Conservation (phyloP, 163 green algal species). For the Trebouxiophyceae sp. region DNA sequence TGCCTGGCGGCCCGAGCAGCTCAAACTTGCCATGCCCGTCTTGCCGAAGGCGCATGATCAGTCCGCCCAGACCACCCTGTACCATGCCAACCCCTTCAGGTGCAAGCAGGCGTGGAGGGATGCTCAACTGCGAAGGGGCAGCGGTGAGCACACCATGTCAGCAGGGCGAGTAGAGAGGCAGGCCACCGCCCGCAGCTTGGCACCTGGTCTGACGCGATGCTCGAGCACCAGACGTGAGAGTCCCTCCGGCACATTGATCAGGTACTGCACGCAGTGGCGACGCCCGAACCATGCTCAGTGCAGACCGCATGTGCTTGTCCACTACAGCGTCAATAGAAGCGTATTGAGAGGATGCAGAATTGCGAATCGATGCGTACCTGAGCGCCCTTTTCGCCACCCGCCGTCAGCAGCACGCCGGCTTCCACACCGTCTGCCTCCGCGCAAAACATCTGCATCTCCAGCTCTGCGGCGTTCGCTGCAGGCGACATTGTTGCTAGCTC, state of each 20-base stretch:
- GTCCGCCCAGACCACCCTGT: constrained; percentile 53
- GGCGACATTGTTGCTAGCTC: too few species aligned
- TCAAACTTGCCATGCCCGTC: constrained; percentile 63
- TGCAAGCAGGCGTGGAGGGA: too few species aligned
- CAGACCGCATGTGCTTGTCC: too few species aligned
- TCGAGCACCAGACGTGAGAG: constrained; percentile 73
- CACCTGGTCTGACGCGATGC: constrained; percentile 57
- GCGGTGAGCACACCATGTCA: too few species aligned
- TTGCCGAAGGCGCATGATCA: constrained; percentile 67
- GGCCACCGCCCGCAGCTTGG: constrained; percentile 30
- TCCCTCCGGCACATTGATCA: constrained; percentile 74
- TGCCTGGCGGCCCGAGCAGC: constrained; percentile 53
- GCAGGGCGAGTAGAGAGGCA: not conserved
- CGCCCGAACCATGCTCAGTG: not conserved
- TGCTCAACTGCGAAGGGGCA: too few species aligned
- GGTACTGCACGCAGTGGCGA: constrained; percentile 46
- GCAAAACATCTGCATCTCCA: constrained; percentile 18
- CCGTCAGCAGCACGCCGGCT: constrained; percentile 34
- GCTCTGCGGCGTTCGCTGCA: too few species aligned
- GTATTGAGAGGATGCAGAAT: too few species aligned
- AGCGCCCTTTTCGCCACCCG: constrained; percentile 8
- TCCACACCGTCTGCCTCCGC: constrained; percentile 42
- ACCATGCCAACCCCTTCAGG: too few species aligned
- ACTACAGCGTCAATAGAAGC: too few species aligned
- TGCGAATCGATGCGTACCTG: too few species aligned